Percentiles rank a stretch among this genome's conserved stretches.
Conservation (phyloP, 176 grass and related monocot genomes). For the Stipa capillata region DNA sequence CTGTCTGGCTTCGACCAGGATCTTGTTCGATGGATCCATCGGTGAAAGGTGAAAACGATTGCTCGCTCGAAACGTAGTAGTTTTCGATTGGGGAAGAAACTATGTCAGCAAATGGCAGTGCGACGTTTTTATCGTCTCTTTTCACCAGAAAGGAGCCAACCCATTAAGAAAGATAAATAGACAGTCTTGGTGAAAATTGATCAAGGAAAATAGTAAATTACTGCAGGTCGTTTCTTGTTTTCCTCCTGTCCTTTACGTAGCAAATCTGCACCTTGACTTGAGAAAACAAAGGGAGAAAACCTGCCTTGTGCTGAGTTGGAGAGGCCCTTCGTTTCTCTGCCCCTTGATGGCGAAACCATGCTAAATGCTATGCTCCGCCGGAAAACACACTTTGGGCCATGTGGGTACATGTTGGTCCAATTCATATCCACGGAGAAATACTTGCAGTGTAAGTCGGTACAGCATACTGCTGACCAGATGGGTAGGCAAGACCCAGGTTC, state of each 20-base stretch:
- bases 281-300: neutral
- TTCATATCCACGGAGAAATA: neutral
- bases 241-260: neutral
- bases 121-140: neutral
- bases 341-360: constrained; percentile 2
- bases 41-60: neutral
- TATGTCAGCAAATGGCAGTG: neutral
- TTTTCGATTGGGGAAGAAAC: neutral
- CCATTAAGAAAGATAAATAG: neutral
- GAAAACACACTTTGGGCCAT: constrained; percentile 9
- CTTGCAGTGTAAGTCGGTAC: too few species aligned
- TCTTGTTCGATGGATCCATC: neutral
- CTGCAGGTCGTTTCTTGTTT: neutral
- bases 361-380: constrained; percentile 35
- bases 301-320: neutral
- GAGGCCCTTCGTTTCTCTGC: neutral
- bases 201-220: neutral
- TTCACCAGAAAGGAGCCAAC: neutral
- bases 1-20: neutral
- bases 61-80: neutral
- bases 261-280: neutral
- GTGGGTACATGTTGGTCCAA: constrained; percentile 17
- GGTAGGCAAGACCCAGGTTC: too few species aligned
- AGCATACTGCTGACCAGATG: too few species aligned
- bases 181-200: neutral